Percentiles rank a stretch among this genome's conserved stretches.
Conservation (phyloP, 78 protist genomes). For the Dictyostelium capitatum region DNA sequence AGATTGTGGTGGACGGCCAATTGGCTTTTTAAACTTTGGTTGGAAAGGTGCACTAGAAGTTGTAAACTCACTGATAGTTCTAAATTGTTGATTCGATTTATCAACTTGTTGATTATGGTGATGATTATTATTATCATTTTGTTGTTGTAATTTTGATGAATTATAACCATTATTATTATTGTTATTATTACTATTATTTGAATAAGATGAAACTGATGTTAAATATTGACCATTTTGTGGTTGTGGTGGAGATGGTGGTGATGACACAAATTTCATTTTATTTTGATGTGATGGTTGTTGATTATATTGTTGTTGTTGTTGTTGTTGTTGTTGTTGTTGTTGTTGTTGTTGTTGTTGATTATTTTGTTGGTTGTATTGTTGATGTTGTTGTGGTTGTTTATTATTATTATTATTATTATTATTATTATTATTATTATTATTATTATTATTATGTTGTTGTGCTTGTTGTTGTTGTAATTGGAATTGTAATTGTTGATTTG, state of each 20-base stretch:
- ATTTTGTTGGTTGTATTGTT: constrained; percentile 12
- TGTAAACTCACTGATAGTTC: constrained; percentile 10
- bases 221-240: constrained; percentile 23
- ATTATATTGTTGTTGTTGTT: not conserved
- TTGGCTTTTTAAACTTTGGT: constrained; percentile 60
- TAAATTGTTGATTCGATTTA: not conserved
- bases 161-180: not conserved
- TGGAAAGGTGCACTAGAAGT: not conserved
- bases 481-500: not conserved
- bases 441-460: constrained; percentile 24
- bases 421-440: too few species aligned
- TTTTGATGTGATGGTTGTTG: not conserved
- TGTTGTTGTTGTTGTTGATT: not conserved
- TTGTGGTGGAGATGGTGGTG: constrained; percentile 6
- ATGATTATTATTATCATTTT: not conserved
- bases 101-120: constrained; percentile 22
- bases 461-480: constrained; percentile 1
- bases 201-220: not conserved
- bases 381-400: not conserved
- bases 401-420: not conserved
- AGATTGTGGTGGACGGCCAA: constrained; percentile 75
- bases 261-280: not conserved
- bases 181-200: not conserved
- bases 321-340: not conserved
- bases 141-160: not conserved